Percentiles rank a stretch among this genome's conserved stretches.
These are phyloP conservation scores for Quercus engelmannii DNA, from an alignment of 306 rosid genomes.

Conservation along the genomic window DNA sequence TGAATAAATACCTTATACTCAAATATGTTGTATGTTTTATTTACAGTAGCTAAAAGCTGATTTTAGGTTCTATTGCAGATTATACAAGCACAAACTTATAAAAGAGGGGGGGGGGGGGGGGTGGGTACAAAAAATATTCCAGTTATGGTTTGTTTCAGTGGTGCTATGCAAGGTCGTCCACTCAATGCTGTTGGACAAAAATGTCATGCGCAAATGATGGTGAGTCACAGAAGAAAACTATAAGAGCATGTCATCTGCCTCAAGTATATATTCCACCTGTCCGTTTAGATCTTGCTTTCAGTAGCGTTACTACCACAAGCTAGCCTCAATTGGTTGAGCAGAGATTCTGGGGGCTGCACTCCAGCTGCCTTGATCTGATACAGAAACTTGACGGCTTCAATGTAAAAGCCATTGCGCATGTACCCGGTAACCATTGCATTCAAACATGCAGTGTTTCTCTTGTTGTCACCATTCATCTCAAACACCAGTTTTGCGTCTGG, in stretches of 20 bases:
- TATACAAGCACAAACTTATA: too few relatives aligned
- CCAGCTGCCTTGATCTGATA: slow-evolving; percentile 50
- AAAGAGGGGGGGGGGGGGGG: fast-evolving
- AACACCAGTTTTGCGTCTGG: slow-evolving; percentile 44
- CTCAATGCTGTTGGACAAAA: too few relatives aligned
- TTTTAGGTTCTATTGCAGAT: too few relatives aligned
- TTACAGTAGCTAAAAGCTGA: too few relatives aligned
- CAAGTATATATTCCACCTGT: slow-evolving; percentile 20
- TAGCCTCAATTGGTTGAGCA: slow-evolving; percentile 49
- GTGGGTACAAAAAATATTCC: too few relatives aligned
- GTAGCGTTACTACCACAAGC: slow-evolving; percentile 33
- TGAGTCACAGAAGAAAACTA: background rate
- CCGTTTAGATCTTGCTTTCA: slow-evolving; percentile 6
- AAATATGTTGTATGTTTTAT: too few relatives aligned
- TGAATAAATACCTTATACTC: too few relatives aligned
- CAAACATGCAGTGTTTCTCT: slow-evolving; percentile 44
- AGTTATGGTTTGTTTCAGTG: too few relatives aligned
- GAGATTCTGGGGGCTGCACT: slow-evolving; percentile 42
- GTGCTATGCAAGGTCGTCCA: too few relatives aligned
- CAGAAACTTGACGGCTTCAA: slow-evolving; percentile 57
- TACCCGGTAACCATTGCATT: slow-evolving; percentile 62
- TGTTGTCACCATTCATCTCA: slow-evolving; percentile 30
- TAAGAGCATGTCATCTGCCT: background rate
- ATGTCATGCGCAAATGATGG: too few relatives aligned
- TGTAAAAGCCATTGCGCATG: slow-evolving; percentile 33